Percentiles rank a stretch among this genome's conserved stretches.
Conservation (phyloP, 805 yeast genomes). For the Yamadazyma paraphyllophila region DNA sequence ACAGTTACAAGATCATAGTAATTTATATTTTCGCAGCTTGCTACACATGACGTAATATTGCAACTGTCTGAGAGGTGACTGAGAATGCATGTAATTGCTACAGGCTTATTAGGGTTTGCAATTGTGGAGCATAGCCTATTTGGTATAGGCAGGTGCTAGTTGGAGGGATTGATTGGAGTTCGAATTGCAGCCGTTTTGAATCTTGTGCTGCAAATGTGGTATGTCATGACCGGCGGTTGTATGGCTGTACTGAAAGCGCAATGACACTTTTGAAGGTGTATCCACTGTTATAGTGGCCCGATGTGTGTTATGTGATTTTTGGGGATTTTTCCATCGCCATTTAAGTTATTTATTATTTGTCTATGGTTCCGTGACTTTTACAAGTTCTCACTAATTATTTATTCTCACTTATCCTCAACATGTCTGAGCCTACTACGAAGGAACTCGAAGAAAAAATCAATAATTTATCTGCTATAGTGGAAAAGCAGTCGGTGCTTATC, state of each 20-base stretch:
- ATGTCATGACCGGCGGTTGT: too few species aligned
- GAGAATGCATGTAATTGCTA: background rate
- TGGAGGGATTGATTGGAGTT: too few species aligned
- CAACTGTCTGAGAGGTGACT: background rate
- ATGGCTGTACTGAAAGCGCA: too few species aligned
- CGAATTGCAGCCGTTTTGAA: too few species aligned
- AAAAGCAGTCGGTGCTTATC: constrained; percentile 63
- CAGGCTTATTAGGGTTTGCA: too few species aligned
- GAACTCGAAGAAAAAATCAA: constrained; percentile 46
- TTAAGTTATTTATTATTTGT: background rate
- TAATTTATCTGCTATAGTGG: constrained; percentile 51
- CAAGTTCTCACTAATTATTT: background rate
- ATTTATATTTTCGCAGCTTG: constrained; percentile 6
- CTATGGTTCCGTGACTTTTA: background rate
- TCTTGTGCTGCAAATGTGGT: too few species aligned
- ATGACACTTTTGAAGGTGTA: too few species aligned
- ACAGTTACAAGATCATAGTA: background rate
- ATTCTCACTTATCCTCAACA: constrained; percentile 1
- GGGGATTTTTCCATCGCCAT: background rate
- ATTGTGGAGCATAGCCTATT: too few species aligned
- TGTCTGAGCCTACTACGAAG: constrained; percentile 16
- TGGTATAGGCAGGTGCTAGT: too few species aligned
- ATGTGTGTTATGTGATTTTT: too few species aligned
- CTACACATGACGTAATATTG: constrained; percentile 7
- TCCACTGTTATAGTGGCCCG: too few species aligned